phyloP scores from a whole-genome alignment of 306 rosid species.

The Myrica gale region DNA sequence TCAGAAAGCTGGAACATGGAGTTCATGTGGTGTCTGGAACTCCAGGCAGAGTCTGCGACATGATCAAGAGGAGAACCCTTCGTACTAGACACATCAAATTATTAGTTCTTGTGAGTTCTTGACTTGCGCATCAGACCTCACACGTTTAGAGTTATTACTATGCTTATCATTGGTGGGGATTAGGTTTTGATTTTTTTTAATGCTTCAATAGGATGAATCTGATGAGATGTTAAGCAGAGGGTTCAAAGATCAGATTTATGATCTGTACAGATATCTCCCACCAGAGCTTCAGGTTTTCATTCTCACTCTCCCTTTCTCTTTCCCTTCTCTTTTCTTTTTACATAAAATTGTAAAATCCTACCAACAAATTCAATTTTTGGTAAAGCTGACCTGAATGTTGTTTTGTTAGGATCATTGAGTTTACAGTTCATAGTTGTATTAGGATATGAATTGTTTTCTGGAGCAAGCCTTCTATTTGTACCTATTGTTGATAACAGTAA shows the following conservation, averaged over 20 bases:
- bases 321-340: too few species aligned
- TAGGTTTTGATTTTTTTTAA: neutral
- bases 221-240: constrained; percentile 99
- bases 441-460: neutral
- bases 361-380: neutral
- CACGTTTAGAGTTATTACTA: neutral
- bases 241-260: constrained; percentile 96
- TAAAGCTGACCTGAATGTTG: neutral
- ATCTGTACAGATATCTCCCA: constrained; percentile 95
- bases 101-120: constrained; percentile 66
- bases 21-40: constrained; percentile 99
- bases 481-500: neutral
- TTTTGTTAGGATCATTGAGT: neutral
- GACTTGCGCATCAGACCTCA: constrained; percentile 8
- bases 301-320: constrained; percentile 6
- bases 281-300: constrained; percentile 93
- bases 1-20: constrained; percentile 89
- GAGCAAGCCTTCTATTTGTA: neutral
- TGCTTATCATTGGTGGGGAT: neutral
- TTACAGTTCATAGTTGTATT: neutral
- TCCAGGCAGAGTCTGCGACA: constrained; percentile 97
- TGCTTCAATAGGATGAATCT: constrained; percentile 73
- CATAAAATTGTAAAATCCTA: too few species aligned
- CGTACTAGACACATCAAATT: constrained; percentile 89
- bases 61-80: constrained; percentile 95